Percentiles rank a stretch among this genome's conserved stretches.
phyloP scores from a whole-genome alignment of 2,329 filamentous ascomycete genomes.

The Diaporthe ilicicola region DNA sequence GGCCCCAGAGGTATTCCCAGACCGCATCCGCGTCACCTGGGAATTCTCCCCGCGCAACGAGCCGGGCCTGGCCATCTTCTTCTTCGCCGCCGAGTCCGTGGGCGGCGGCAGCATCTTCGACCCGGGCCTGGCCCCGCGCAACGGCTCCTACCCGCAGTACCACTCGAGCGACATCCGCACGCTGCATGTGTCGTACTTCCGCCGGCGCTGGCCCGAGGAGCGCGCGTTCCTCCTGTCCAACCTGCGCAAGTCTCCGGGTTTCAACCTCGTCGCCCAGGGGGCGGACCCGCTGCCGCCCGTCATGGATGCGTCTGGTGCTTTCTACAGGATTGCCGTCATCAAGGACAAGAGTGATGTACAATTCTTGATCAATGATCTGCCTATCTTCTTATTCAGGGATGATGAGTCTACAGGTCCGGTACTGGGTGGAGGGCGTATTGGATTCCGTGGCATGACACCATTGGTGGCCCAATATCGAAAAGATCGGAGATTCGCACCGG shows the following conservation, averaged over 20 bases:
- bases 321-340: constrained; percentile 43
- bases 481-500: too few relatives aligned
- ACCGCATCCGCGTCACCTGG: constrained; percentile 44
- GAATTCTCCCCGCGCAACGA: constrained; percentile 43
- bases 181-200: constrained; percentile 37
- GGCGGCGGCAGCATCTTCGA: constrained; percentile 42
- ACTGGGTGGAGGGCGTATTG: constrained; percentile 39
- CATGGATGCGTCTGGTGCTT: constrained; percentile 40
- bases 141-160: constrained; percentile 38
- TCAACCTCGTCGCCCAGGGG: constrained; percentile 40
- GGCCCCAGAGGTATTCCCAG: constrained; percentile 43
- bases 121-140: constrained; percentile 38
- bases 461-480: background rate
- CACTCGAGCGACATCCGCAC: constrained; percentile 37
- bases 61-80: constrained; percentile 45
- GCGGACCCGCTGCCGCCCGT: constrained; percentile 43
- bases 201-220: constrained; percentile 41
- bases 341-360: constrained; percentile 42
- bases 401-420: constrained; percentile 43
- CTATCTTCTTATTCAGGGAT: constrained; percentile 39
- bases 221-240: constrained; percentile 42
- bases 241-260: constrained; percentile 43
- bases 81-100: constrained; percentile 43
- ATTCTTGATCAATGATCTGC: constrained; percentile 42
- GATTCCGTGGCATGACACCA: constrained; percentile 35